Percentiles rank a stretch among this genome's conserved stretches.
These are phyloP conservation scores for Apiospora aurea DNA, from an alignment of 2,329 filamentous ascomycete species.

Conservation along the genomic window DNA sequence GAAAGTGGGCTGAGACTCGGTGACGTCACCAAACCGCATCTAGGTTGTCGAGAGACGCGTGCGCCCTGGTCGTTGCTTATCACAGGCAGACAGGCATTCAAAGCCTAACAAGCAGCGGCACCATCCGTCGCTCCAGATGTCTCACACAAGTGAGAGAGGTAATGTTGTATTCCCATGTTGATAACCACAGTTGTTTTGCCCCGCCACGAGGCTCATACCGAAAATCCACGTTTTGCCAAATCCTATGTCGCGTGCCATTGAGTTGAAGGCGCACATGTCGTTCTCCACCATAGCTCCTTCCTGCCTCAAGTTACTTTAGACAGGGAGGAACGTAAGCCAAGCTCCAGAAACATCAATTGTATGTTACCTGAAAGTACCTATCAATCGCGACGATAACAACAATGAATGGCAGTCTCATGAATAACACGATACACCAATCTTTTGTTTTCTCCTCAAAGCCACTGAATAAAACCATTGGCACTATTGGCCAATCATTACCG, in stretches of 20 bases:
- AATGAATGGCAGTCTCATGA: no score
- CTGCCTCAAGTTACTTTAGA: background rate
- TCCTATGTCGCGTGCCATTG: background rate
- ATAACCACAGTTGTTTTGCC: background rate
- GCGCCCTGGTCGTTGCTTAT: background rate
- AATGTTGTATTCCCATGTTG: background rate
- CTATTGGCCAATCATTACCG: no score
- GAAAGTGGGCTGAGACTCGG: slow-evolving; percentile 18
- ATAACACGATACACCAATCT: no score
- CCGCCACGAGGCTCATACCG: background rate
- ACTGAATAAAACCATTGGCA: no score
- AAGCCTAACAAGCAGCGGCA: background rate
- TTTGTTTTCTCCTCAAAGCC: no score
- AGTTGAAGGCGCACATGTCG: background rate
- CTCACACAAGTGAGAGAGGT: background rate
- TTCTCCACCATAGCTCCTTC: background rate
- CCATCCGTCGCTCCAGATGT: background rate
- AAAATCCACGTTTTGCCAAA: background rate
- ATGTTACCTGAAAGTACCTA: no score
- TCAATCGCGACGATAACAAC: no score
- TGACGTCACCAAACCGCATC: slow-evolving; percentile 1
- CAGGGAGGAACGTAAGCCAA: no score
- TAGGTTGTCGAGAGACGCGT: slow-evolving; percentile 8
- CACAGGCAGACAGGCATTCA: background rate
- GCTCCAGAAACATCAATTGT: no score